Evolutionary conservation across 2,329 filamentous ascomycete species (phyloP).

Genomic region (Arthrobotrys musiformis): DNA sequence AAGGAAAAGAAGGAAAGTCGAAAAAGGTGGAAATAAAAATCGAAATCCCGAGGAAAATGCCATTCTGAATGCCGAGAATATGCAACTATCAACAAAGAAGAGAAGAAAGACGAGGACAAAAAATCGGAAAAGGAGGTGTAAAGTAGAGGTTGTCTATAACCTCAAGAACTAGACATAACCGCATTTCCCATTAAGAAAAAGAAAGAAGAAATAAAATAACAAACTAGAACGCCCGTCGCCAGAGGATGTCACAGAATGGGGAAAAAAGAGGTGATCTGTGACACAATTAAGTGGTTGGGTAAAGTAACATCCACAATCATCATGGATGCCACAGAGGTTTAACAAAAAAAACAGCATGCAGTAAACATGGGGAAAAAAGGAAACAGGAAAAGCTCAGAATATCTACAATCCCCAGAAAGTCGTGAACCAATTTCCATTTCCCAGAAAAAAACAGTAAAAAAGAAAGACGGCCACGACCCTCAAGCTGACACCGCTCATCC

Average conservation of each 20-base stretch:
- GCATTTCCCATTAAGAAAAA: constrained; percentile 47
- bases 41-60: neutral
- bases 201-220: constrained; percentile 45
- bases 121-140: neutral
- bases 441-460: neutral
- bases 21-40: neutral
- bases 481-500: neutral
- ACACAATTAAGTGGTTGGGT: neutral
- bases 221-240: constrained; percentile 30
- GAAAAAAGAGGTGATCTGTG: neutral
- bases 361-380: neutral
- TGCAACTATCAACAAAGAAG: constrained; percentile 33
- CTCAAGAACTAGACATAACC: constrained; percentile 39
- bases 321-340: neutral
- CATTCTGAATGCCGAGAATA: constrained; percentile 17
- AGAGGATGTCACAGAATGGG: neutral
- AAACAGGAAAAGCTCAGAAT: constrained; percentile 23
- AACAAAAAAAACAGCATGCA: constrained; percentile 7
- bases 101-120: constrained; percentile 20
- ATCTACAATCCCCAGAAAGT: constrained; percentile 56
- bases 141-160: constrained; percentile 12
- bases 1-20: neutral
- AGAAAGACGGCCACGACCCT: constrained; percentile 13
- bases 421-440: constrained; percentile 26
- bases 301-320: neutral